These are phyloP conservation scores for Acer yangbiense DNA, from an alignment of 345 rosid species.

Conservation along the genomic window DNA sequence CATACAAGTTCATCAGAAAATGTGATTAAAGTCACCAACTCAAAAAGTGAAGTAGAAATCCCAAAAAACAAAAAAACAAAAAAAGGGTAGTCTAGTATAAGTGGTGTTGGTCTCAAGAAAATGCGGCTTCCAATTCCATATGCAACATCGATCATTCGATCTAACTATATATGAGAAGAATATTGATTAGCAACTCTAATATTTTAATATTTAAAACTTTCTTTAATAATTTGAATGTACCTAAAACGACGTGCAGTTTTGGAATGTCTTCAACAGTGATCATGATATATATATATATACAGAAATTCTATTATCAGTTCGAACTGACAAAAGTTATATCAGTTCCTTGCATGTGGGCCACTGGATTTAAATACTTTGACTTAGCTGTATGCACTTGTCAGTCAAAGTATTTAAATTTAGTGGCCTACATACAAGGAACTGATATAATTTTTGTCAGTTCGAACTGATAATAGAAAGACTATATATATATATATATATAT, in stretches of 20 bases:
- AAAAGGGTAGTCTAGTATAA: slow-evolving; percentile 26
- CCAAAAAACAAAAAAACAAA: not conserved
- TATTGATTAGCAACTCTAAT: slow-evolving; percentile 17
- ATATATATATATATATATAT: too few species aligned
- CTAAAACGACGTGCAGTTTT: slow-evolving; percentile 12
- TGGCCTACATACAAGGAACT: too few species aligned
- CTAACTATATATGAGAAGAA: slow-evolving; percentile 12
- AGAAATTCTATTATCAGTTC: too few species aligned
- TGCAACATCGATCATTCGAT: too few species aligned
- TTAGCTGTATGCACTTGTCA: too few species aligned
- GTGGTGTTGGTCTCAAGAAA: slow-evolving; percentile 68
- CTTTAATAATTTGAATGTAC: slow-evolving; percentile 3
- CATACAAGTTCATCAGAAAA: not conserved
- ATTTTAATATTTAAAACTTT: slow-evolving; percentile 3
- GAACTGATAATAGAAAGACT: too few species aligned
- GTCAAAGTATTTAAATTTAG: too few species aligned
- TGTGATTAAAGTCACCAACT: slow-evolving; percentile 26
- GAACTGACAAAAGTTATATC: too few species aligned
- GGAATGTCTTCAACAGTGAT: slow-evolving; percentile 25
- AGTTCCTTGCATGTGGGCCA: too few species aligned
- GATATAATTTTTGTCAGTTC: too few species aligned
- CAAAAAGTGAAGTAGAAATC: slow-evolving; percentile 27
- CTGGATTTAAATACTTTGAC: too few species aligned
- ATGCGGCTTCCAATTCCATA: slow-evolving; percentile 53
- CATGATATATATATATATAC: not conserved